Evolutionary conservation across 2,329 filamentous ascomycete species (phyloP), one percentile per base, ranked within the genome.

Genomic region (Colletotrichum magnum): DNA sequence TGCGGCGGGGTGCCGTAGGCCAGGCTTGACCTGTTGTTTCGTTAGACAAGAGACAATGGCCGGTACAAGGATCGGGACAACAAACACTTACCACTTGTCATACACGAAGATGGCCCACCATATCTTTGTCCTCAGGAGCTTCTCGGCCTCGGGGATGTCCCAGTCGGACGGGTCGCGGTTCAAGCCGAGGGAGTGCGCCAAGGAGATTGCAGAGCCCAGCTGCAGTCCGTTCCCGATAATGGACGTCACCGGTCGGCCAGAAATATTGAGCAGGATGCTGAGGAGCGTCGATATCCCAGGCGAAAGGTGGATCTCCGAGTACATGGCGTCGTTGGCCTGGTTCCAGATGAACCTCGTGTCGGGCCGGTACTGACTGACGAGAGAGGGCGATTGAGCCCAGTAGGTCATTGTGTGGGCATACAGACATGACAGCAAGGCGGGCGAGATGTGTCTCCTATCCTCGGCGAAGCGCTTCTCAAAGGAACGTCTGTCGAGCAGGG

Each of bases 341-440:
- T 91, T 91, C 83, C 90, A 90, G 9, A 88, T 85, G 74, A 89
- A 91, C 52, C 88, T 84, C 48, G 83, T 81, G 73, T 91, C 88
- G 0, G 89, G 88, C 56, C 85, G 82, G 5, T 84, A 82, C 66
- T 86, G 83, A 5, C 77, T 77, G 5, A 79, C 78, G 3, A 86
- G 74, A 4, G 80, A 77, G 0, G 80, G 80, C 0, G 84, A 84
- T 60, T 84, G 82, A 28, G 83, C 81, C 89, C 89, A 91, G 73
- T 87, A 89, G 4, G 87, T 82, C 3, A 90, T 75, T 0, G 86
- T 84, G 73, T 88, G 86, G 0, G 88, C 89, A 72, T 90, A 88
- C 1, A 91, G 77, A 65, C 86, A 86, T 48, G 86, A 85, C 4
- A 90, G 74, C 24, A 91, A 77, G 2, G 88, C 85, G 0, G 88